Base-by-base conservation (phyloP, 2,329 filamentous ascomycete species). In the Aspergillus floridensis region DNA sequence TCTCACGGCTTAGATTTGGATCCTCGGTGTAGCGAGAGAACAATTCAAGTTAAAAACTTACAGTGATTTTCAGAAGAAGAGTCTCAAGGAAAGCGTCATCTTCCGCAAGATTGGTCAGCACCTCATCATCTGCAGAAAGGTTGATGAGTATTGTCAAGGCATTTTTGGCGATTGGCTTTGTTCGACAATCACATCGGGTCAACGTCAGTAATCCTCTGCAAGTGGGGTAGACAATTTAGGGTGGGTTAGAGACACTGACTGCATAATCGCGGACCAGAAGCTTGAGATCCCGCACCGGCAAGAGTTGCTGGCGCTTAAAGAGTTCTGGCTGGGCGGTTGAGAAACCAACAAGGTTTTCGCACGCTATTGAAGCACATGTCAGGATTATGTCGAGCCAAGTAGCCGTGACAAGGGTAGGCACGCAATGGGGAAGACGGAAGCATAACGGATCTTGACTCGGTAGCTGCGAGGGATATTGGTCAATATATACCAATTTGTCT, bases 151-250 rank as follows among this genome's bases (percentile, higher is more conserved):
- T 81, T 14, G 88, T 96, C 66, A 97, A 79, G 41, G 90, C 93
- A 86, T 96, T 90, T 74, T 95, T 91, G n/a, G 93, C 90, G 62
- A 97, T 96, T 74, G 89, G 86, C 87, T 96, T 63, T 4, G 14
- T 1, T 49, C 21, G 22, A 3, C 6, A 49, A 44, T 56, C 14
- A 35, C 52, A 61, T 61, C 49, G 59, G 57, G 55, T 35, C 29
- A 24, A 35, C 44, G 52, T 60, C 53, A 41, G 52, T 46, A 46
- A 47, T 21, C 24, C 58, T 7, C 16, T 31, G 19, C 6, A 12
- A 5, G 2, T 12, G 35, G 38, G 8, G 5, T 22, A n/a, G 8
- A 50, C 29, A 22, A 16, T 7, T n/a, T 22, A 14, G 35, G n/a
- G 26, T 54, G 47, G 32, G 21, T 32, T 24, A 31, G 32, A 46